These are phyloP conservation scores for Paralagenidium karlingii DNA, from an alignment of 352 stramenopile species.

Conservation along the genomic window DNA sequence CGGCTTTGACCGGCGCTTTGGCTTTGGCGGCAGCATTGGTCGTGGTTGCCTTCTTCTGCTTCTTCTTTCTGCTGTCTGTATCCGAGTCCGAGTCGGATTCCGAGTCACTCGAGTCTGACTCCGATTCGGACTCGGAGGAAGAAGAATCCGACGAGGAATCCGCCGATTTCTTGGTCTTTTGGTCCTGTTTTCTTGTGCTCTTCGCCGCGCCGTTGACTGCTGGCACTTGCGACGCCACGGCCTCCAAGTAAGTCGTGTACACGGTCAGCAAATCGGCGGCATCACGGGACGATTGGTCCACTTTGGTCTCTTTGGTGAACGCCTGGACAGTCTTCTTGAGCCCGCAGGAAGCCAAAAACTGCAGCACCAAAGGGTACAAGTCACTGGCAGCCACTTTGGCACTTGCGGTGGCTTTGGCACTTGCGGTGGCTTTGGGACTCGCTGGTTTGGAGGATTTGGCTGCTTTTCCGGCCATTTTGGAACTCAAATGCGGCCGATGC, in stretches of 20 bases:
- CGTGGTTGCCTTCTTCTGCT: slow-evolving; percentile 11
- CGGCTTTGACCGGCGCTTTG: slow-evolving; percentile 13
- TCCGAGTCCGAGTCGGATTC: slow-evolving; percentile 10
- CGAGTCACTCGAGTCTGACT: slow-evolving; percentile 12
- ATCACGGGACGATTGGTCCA: slow-evolving; percentile 31
- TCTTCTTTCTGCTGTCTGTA: slow-evolving; percentile 14
- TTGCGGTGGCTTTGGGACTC: too few species aligned
- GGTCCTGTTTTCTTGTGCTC: neutral
- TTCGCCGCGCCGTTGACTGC: neutral
- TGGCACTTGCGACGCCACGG: neutral
- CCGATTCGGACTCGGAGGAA: slow-evolving; percentile 1
- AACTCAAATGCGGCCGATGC: too few species aligned
- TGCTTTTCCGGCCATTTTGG: too few species aligned
- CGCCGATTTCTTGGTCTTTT: neutral
- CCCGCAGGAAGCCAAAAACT: slow-evolving; percentile 43
- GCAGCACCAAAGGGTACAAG: slow-evolving; percentile 60
- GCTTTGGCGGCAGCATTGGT: slow-evolving; percentile 2
- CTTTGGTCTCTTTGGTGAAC: slow-evolving; percentile 59
- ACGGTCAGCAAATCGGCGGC: slow-evolving; percentile 40
- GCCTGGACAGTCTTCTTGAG: slow-evolving; percentile 57
- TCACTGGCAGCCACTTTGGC: too few species aligned
- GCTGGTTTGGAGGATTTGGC: too few species aligned
- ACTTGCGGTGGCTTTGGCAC: too few species aligned
- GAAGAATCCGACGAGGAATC: neutral
- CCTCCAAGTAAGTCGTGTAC: too few species aligned